Evolutionary conservation across 106 monocot genomes (phyloP), one percentile per base, ranked within the genome.

Genomic region (Gastrodia elata): DNA sequence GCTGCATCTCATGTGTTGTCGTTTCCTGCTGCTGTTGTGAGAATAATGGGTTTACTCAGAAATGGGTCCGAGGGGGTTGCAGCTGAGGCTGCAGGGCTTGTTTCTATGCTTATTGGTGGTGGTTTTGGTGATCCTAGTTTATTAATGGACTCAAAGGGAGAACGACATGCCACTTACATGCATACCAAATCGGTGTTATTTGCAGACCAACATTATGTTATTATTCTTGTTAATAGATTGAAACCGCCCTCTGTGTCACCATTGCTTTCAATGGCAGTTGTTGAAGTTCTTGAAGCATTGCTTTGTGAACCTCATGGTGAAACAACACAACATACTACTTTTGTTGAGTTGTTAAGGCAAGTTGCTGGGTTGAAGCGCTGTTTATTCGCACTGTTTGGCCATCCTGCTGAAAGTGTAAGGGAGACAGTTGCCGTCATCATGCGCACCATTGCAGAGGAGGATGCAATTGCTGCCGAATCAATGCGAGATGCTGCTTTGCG

Each of bases 381-480:
- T 11, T 85, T 98, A 70, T 98, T 98, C 82, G 81, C 88, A 48
- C 74, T 98, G 48, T 98, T 98, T 85, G 98, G 93, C 4, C 98
- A 93, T 68, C 98, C 98, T 79, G 93, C 93, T 78, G 93, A 85
- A 82, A 91, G 86, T 84, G 98, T 98, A 2, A 82, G 98, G 70
- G 98, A 98, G 78, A 93, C 88, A 14, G 83, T 98, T 25, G 84
- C 98, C 56, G 91, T 93, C 38, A 91, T 98, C 38, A 98, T 98
- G 98, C 90, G 93, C 5, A 93, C 98, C 8, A 98, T 98, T 83
- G 98, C 98, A 10, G 98, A 98, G 76, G 98, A 98, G 73, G 98
- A 98, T 84, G 98, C 98, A 71, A 98, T 98, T 88, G 98, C 98
- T 40, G 98, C 98, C 20, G 98, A 98, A 74, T 98, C 98, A 4